phyloP scores from a whole-genome alignment of 2,329 filamentous ascomycete species.

The Fusarium sp. region DNA sequence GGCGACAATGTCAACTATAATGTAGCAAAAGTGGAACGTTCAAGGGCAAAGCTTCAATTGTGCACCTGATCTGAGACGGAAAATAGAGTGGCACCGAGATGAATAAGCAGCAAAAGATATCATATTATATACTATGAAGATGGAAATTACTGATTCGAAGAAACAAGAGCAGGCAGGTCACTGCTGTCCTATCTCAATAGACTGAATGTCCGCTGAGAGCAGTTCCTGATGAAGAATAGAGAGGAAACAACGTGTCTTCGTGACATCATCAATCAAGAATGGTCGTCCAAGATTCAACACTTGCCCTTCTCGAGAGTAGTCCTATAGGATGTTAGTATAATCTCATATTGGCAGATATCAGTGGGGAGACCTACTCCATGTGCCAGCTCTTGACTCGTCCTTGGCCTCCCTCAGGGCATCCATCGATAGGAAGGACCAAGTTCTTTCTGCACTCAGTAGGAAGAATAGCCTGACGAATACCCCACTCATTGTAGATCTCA shows the following conservation, averaged over 20 bases:
- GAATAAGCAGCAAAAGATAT: accelerated
- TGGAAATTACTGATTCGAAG: accelerated
- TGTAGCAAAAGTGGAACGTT: accelerated
- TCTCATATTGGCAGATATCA: accelerated
- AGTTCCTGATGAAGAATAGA: accelerated
- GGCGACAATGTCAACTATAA: accelerated
- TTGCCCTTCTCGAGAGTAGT: neutral
- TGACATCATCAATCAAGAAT: too few relatives aligned
- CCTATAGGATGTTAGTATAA: neutral
- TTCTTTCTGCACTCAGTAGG: neutral
- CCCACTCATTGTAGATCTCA: constrained; percentile 9
- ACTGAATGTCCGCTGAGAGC: accelerated
- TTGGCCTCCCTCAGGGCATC: constrained; percentile 3
- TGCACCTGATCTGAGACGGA: accelerated
- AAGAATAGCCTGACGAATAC: neutral
- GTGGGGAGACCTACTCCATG: neutral
- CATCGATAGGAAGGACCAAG: neutral
- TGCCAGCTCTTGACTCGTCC: constrained; percentile 8
- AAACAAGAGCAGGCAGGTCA: neutral
- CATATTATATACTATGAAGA: neutral
- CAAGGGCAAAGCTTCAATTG: accelerated
- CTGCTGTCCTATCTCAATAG: accelerated
- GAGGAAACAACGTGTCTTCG: accelerated
- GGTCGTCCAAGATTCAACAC: neutral
- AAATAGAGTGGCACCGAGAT: accelerated